phyloP scores from a whole-genome alignment of 495 filamentous ascomycete species.

The Geoglossum glabrum region DNA sequence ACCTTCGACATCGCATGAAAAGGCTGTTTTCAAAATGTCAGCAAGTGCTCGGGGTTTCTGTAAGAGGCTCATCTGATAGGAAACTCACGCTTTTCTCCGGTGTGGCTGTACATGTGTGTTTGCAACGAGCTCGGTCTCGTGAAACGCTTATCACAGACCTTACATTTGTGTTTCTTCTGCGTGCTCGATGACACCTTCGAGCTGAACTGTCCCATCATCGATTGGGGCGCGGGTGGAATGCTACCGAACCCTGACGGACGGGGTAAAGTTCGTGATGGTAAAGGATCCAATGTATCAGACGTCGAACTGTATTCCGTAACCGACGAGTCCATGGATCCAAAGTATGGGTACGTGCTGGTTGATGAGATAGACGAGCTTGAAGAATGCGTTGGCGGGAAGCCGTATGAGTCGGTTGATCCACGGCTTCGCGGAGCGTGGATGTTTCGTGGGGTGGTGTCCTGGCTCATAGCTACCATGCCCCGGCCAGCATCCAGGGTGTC shows the following conservation, averaged over 20 bases:
- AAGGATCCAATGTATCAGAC: conserved; percentile 68
- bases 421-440: conserved; percentile 55
- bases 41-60: conserved; percentile 9
- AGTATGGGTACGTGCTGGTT: conserved; percentile 46
- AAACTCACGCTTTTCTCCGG: conserved; percentile 91
- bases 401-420: conserved; percentile 74
- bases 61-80: neutral
- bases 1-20: conserved; percentile 81
- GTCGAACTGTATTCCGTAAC: conserved; percentile 89
- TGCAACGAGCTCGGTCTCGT: conserved; percentile 90
- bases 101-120: conserved; percentile 98
- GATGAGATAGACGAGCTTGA: conserved; percentile 91
- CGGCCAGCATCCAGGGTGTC: conserved; percentile 78
- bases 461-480: conserved; percentile 90
- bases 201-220: conserved; percentile 98
- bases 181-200: conserved; percentile 90
- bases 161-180: conserved; percentile 99
- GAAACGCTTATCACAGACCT: conserved; percentile 97
- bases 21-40: conserved; percentile 40
- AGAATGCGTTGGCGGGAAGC: conserved; percentile 80
- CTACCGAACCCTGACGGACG: conserved; percentile 41
- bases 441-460: conserved; percentile 69
- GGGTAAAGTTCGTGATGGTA: conserved; percentile 61
- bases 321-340: conserved; percentile 69
- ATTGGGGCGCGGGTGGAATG: conserved; percentile 66